These are phyloP conservation scores for Colletotrichum brevisporum DNA, from an alignment of 2,329 filamentous ascomycete genomes.

Conservation along the genomic window DNA sequence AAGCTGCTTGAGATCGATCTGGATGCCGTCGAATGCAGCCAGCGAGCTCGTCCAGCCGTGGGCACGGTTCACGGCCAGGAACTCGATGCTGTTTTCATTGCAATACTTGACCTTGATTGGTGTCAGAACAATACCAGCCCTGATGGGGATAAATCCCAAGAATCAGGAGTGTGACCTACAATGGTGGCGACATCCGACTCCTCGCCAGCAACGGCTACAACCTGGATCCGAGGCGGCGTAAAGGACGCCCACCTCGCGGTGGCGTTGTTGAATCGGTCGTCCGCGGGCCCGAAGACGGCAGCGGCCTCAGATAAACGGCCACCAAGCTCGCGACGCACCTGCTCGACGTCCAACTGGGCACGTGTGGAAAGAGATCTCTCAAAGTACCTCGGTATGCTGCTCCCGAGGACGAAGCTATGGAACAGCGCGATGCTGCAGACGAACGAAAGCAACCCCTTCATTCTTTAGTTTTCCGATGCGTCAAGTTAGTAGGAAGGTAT, in stretches of 20 bases:
- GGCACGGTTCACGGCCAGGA: slow-evolving; percentile 42
- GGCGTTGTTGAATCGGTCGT: not conserved
- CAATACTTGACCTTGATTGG: slow-evolving; percentile 41
- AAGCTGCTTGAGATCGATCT: slow-evolving; percentile 43
- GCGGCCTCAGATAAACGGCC: not conserved
- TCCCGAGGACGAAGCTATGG: too few species aligned
- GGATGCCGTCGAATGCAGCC: slow-evolving; percentile 42
- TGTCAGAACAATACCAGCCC: not conserved
- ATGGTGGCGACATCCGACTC: slow-evolving; percentile 6
- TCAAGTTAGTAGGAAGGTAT: too few species aligned
- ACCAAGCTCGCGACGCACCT: slow-evolving; percentile 11
- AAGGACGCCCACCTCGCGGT: not conserved
- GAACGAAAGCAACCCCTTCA: too few species aligned
- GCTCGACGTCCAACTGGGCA: not conserved
- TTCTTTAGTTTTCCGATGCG: too few species aligned
- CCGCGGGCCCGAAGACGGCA: slow-evolving; percentile 1
- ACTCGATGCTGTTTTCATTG: slow-evolving; percentile 43
- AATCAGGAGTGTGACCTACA: not conserved
- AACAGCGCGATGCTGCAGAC: too few species aligned
- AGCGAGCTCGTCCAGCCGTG: slow-evolving; percentile 42
- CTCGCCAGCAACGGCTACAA: not conserved
- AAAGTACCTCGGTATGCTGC: too few species aligned
- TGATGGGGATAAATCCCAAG: not conserved
- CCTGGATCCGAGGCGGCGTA: not conserved
- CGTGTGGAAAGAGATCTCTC: too few species aligned